Conservation (phyloP, 257 asterid genomes). For the Solanum etuberosum region DNA sequence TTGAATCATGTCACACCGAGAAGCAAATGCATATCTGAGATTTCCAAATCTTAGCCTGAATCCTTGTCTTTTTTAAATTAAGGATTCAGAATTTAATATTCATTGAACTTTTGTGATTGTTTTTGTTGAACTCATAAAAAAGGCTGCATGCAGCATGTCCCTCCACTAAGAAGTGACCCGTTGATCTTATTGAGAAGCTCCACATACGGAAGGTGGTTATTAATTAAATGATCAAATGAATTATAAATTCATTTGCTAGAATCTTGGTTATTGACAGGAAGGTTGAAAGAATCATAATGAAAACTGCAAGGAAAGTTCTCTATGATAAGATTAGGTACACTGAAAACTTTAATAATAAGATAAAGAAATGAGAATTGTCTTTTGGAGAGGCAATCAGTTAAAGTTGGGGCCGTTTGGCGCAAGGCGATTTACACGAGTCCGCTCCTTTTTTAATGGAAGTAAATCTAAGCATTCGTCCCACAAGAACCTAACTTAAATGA, state of each 20-base stretch:
- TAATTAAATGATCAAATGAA: background rate
- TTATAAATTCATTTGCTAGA: background rate
- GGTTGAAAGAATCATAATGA: background rate
- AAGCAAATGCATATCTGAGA: background rate
- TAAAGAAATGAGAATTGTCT: background rate
- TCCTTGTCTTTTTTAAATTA: background rate
- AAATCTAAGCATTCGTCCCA: background rate
- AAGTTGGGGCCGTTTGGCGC: background rate
- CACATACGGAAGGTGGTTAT: background rate
- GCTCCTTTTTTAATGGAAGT: background rate
- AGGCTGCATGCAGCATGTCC: background rate
- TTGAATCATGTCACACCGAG: background rate
- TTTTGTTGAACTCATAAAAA: background rate
- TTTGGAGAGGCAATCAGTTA: background rate
- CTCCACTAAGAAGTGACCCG: background rate
- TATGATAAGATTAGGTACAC: background rate
- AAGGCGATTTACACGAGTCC: background rate
- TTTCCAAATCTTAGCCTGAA: background rate
- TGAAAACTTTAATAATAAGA: background rate
- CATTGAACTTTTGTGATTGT: background rate
- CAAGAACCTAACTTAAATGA: background rate
- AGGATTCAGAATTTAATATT: background rate
- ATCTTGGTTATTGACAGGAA: background rate
- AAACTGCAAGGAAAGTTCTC: background rate
- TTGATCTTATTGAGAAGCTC: background rate